These are phyloP conservation scores for Lavandula angustifolia DNA, from an alignment of 257 asterid species.

Conservation along the genomic window DNA sequence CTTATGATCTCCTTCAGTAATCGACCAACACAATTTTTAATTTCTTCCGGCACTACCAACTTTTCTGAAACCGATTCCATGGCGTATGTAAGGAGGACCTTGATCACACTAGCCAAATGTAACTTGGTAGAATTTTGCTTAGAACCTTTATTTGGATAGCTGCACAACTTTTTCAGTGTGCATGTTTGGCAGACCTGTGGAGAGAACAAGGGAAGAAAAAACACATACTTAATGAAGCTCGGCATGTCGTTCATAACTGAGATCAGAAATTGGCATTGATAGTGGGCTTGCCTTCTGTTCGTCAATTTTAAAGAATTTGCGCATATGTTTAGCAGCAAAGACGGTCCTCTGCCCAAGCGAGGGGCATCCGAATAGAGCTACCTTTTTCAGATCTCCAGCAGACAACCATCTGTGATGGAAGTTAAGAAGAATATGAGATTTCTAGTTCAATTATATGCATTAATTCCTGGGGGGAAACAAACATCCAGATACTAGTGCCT, in stretches of 20 bases:
- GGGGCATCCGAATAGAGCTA: slow-evolving; percentile 86
- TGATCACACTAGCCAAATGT: slow-evolving; percentile 47
- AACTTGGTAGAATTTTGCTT: slow-evolving; percentile 36
- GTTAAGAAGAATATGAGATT: slow-evolving; percentile 31
- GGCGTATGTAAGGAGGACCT: slow-evolving; percentile 59
- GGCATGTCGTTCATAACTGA: slow-evolving; percentile 1
- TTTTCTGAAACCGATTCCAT: slow-evolving; percentile 61
- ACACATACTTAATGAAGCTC: slow-evolving; percentile 7
- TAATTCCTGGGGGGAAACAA: not conserved
- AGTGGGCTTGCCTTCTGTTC: slow-evolving; percentile 58
- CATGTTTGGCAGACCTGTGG: slow-evolving; percentile 77
- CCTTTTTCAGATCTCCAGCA: slow-evolving; percentile 71
- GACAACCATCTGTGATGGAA: slow-evolving; percentile 74
- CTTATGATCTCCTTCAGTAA: slow-evolving; percentile 57
- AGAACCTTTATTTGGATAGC: slow-evolving; percentile 43
- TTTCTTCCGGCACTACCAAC: slow-evolving; percentile 60
- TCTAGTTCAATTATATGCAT: slow-evolving; percentile 8
- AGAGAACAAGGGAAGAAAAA: not conserved
- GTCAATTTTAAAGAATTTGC: slow-evolving; percentile 61
- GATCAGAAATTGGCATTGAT: slow-evolving; percentile 11
- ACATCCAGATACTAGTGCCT: not conserved
- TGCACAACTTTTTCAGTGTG: slow-evolving; percentile 57
- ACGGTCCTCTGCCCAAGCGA: slow-evolving; percentile 47
- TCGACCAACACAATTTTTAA: slow-evolving; percentile 52
- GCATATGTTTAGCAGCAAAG: slow-evolving; percentile 64